A percentile compares a stretch with the other conserved stretches of the same genome.
Conservation (phyloP, 106 monocot genomes). For the Dioscorea dumetorum region DNA sequence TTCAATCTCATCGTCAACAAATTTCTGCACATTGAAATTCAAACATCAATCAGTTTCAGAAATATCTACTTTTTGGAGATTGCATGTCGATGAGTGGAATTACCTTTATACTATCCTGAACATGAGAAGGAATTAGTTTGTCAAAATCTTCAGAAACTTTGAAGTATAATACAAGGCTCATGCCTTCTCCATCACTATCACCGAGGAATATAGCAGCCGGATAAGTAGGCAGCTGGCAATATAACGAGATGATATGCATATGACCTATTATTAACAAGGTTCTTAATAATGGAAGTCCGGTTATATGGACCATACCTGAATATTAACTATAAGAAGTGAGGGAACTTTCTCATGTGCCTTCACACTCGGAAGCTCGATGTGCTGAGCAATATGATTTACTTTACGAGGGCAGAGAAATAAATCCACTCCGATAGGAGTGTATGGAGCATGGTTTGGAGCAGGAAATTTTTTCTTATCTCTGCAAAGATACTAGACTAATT, state of each 20-base stretch:
- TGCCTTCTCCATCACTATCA: constrained; percentile 86
- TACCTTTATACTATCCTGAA: constrained; percentile 75
- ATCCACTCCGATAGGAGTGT: constrained; percentile 69
- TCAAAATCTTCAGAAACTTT: constrained; percentile 75
- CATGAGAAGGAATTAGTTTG: constrained; percentile 55
- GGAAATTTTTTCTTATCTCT: constrained; percentile 73
- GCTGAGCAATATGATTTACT: constrained; percentile 71
- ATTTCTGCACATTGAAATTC: constrained; percentile 39
- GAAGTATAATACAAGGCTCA: constrained; percentile 82
- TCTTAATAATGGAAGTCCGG: too few species aligned
- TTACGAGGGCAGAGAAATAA: constrained; percentile 57
- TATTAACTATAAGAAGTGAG: constrained; percentile 85
- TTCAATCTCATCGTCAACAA: constrained; percentile 80
- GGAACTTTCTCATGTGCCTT: constrained; percentile 67
- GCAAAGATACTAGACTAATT: not conserved
- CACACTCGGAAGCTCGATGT: constrained; percentile 74
- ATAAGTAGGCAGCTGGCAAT: constrained; percentile 74
- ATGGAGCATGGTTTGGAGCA: constrained; percentile 44
- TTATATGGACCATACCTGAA: constrained; percentile 49
- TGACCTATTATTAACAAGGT: not conserved
- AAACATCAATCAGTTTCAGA: too few species aligned
- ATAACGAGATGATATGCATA: not conserved
- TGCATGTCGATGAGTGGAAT: not conserved
- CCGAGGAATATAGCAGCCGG: constrained; percentile 87
- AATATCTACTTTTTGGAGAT: too few species aligned